These are phyloP conservation scores for Fusarium staphyleae DNA, from an alignment of 2,329 filamentous ascomycete species.

Conservation along the genomic window DNA sequence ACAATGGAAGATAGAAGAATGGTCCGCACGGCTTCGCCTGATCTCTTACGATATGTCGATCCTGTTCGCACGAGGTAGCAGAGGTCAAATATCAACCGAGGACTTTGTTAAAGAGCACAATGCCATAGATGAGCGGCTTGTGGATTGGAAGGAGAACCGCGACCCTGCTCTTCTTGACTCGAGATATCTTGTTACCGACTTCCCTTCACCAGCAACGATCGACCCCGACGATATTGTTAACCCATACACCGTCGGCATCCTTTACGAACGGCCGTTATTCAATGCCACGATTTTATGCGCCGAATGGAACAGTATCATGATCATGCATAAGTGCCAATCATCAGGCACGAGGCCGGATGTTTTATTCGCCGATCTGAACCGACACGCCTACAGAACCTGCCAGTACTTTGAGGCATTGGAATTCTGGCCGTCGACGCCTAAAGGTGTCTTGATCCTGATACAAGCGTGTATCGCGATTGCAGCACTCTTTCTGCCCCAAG, in stretches of 20 bases:
- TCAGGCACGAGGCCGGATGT: slow-evolving; percentile 61
- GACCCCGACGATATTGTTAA: slow-evolving; percentile 74
- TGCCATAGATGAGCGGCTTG: slow-evolving; percentile 56
- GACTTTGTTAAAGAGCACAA: slow-evolving; percentile 70
- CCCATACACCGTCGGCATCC: slow-evolving; percentile 71
- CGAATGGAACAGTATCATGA: slow-evolving; percentile 78
- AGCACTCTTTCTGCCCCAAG: slow-evolving; percentile 79
- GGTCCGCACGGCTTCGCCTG: slow-evolving; percentile 70
- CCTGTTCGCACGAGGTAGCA: slow-evolving; percentile 73
- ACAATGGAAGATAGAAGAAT: slow-evolving; percentile 70
- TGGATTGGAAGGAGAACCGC: slow-evolving; percentile 62
- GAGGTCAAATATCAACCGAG: slow-evolving; percentile 68
- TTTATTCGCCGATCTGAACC: slow-evolving; percentile 61
- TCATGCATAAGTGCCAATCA: slow-evolving; percentile 83
- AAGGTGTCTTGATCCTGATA: slow-evolving; percentile 73
- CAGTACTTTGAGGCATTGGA: slow-evolving; percentile 82
- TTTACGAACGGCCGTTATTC: slow-evolving; percentile 76
- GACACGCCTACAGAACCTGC: slow-evolving; percentile 73
- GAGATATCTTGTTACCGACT: slow-evolving; percentile 68
- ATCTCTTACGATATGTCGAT: slow-evolving; percentile 82
- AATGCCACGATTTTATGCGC: slow-evolving; percentile 76
- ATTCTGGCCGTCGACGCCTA: slow-evolving; percentile 72
- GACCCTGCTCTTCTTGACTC: slow-evolving; percentile 68
- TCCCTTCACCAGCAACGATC: slow-evolving; percentile 58
- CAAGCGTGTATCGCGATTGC: slow-evolving; percentile 81